These are phyloP conservation scores for Pisolithus orientalis DNA, from an alignment of 768 basidiomycete genomes.

Conservation along the genomic window DNA sequence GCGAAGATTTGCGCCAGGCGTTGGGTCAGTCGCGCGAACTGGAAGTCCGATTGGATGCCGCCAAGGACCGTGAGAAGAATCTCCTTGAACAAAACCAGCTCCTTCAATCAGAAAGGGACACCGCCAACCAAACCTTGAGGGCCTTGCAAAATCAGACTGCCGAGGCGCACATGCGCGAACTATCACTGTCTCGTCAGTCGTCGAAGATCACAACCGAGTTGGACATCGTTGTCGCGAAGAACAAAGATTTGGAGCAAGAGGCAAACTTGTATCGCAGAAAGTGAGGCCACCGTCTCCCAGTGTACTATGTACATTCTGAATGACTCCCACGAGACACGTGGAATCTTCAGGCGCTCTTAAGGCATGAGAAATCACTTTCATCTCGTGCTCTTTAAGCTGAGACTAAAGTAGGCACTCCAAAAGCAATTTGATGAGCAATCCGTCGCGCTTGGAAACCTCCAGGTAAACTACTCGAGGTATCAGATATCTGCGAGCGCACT, in stretches of 20 bases:
- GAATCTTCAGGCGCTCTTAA: conserved; percentile 19
- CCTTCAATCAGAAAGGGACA: conserved; percentile 21
- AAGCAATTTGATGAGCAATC: conserved; percentile 57
- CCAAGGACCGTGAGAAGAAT: conserved; percentile 17
- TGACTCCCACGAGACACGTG: conserved; percentile 9
- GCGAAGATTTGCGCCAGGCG: conserved; percentile 13
- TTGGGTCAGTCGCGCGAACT: conserved; percentile 20
- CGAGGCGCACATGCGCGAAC: conserved; percentile 15
- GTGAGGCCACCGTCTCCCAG: conserved; percentile 10
- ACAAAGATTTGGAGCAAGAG: conserved; percentile 15
- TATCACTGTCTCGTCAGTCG: conserved; percentile 9
- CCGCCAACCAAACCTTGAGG: conserved; percentile 10
- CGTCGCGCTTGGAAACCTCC: conserved; percentile 45
- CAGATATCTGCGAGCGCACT: background rate
- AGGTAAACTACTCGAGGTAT: conserved; percentile 24
- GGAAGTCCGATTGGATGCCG: conserved; percentile 22
- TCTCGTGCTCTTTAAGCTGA: background rate
- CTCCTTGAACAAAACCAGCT: conserved; percentile 19
- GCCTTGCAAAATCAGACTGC: conserved; percentile 10
- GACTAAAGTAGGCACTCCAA: conserved; percentile 37
- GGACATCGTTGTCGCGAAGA: conserved; percentile 15
- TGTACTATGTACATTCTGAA: background rate
- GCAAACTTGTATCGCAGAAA: conserved; percentile 16
- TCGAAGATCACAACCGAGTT: conserved; percentile 14
- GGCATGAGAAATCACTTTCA: conserved; percentile 7